Evolutionary conservation across 225 moss, liverwort and hornwort genomes (phyloP).

Genomic region (Sphagnum contortum): DNA sequence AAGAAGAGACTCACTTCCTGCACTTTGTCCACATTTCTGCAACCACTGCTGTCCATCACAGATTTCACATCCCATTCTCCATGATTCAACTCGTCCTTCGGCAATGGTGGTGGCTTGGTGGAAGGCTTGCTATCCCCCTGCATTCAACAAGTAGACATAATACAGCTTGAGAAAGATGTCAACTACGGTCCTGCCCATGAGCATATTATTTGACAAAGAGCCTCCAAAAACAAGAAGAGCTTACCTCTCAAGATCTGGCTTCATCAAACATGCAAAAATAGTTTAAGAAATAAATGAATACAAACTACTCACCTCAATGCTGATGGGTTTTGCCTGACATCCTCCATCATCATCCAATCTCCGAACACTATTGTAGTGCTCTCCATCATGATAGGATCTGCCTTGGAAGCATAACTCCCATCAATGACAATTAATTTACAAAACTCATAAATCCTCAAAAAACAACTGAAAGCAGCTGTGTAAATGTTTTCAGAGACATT

Average conservation of each 20-base stretch:
- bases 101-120: slow-evolving; percentile 59
- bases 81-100: slow-evolving; percentile 42
- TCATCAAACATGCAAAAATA: background rate
- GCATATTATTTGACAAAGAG: too few relatives aligned
- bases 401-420: slow-evolving; percentile 33
- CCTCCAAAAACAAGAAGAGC: too few relatives aligned
- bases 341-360: slow-evolving; percentile 58
- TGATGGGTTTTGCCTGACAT: slow-evolving; percentile 65
- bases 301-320: slow-evolving; percentile 49
- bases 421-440: too few relatives aligned
- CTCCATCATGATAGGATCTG: slow-evolving; percentile 98
- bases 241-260: background rate
- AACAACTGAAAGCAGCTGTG: too few relatives aligned
- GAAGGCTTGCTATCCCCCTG: slow-evolving; percentile 60
- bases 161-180: background rate
- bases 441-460: too few relatives aligned
- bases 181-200: too few relatives aligned
- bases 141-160: background rate
- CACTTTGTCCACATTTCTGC: slow-evolving; percentile 45
- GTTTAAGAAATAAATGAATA: background rate
- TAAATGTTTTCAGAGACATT: too few relatives aligned
- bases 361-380: slow-evolving; percentile 98
- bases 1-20: slow-evolving; percentile 33
- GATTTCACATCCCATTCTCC: slow-evolving; percentile 23
- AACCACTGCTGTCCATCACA: slow-evolving; percentile 63